These are phyloP conservation scores for Annulohypoxylon truncatum DNA, from an alignment of 2,329 filamentous ascomycete genomes.

Conservation along the genomic window DNA sequence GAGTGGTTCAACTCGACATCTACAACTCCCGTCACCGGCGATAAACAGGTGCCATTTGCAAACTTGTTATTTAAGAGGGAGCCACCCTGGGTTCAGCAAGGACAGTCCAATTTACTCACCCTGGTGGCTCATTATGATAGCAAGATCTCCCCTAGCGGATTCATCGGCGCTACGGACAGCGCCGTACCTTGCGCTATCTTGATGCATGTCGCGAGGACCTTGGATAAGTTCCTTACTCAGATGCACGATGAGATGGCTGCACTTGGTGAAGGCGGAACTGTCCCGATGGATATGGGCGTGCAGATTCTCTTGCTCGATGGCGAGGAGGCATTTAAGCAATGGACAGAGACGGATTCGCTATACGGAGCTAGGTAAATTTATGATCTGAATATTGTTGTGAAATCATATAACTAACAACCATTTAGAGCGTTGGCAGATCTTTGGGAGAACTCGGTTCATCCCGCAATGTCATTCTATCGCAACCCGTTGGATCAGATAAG, in stretches of 20 bases:
- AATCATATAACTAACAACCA: slow-evolving; percentile 6
- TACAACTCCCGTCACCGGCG: slow-evolving; percentile 73
- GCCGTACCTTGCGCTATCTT: slow-evolving; percentile 88
- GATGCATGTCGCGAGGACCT: slow-evolving; percentile 77
- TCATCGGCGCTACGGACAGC: slow-evolving; percentile 87
- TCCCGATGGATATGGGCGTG: slow-evolving; percentile 77
- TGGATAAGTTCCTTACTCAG: slow-evolving; percentile 77
- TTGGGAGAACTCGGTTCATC: slow-evolving; percentile 75
- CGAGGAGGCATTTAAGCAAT: slow-evolving; percentile 80
- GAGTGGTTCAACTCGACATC: slow-evolving; percentile 80
- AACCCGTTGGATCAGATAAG: slow-evolving; percentile 78
- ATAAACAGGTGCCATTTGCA: slow-evolving; percentile 75
- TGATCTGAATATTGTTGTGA: background rate
- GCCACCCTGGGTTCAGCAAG: slow-evolving; percentile 77
- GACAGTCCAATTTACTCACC: slow-evolving; percentile 78
- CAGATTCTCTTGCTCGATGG: slow-evolving; percentile 86
- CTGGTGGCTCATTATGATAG: slow-evolving; percentile 88
- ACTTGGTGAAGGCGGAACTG: slow-evolving; percentile 61
- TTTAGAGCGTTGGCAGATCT: slow-evolving; percentile 72
- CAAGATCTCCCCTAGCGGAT: slow-evolving; percentile 76
- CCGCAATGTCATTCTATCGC: slow-evolving; percentile 75
- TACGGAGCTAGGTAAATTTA: slow-evolving; percentile 75
- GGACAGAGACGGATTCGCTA: slow-evolving; percentile 78
- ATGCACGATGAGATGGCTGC: slow-evolving; percentile 79
- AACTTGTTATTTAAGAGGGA: slow-evolving; percentile 83